These are phyloP conservation scores for Acanthamoeba lenticulata DNA, from an alignment of 208 protist species.

Conservation along the genomic window DNA sequence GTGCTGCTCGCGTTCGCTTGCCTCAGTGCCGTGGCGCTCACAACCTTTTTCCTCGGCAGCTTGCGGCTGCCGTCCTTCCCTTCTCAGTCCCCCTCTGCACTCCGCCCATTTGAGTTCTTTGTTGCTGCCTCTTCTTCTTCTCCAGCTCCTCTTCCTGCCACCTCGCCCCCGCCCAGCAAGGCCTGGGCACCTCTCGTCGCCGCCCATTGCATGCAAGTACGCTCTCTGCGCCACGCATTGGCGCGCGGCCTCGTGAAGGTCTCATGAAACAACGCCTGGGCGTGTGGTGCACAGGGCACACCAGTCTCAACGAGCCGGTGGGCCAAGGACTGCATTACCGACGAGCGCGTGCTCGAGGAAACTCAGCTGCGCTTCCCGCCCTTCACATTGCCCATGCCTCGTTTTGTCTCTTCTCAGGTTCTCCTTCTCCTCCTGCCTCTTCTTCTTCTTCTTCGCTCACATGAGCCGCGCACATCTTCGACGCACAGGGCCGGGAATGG, in stretches of 20 bases:
- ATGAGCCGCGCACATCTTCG: no score
- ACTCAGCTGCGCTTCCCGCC: conserved; percentile 34
- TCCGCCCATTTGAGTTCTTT: background rate
- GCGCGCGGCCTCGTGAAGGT: no score
- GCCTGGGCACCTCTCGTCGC: background rate
- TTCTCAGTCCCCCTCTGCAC: no score
- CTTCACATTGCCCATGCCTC: conserved; percentile 13
- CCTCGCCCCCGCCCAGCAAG: background rate
- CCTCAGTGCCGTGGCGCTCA: background rate
- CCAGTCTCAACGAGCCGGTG: background rate
- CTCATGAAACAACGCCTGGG: no score
- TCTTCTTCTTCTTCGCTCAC: no score
- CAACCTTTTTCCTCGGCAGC: background rate
- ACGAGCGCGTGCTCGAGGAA: background rate
- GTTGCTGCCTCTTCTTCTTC: background rate
- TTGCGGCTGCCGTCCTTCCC: background rate
- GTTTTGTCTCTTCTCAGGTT: background rate
- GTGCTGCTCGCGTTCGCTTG: background rate
- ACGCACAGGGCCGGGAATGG: background rate
- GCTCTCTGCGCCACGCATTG: no score
- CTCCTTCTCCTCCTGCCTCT: background rate
- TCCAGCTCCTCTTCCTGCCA: background rate
- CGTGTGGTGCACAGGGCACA: background rate
- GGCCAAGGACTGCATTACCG: conserved; percentile 5
- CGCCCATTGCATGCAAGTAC: background rate